These are phyloP conservation scores for Beta vulgaris DNA, from an alignment of 148 eudicot species.

Conservation along the genomic window DNA sequence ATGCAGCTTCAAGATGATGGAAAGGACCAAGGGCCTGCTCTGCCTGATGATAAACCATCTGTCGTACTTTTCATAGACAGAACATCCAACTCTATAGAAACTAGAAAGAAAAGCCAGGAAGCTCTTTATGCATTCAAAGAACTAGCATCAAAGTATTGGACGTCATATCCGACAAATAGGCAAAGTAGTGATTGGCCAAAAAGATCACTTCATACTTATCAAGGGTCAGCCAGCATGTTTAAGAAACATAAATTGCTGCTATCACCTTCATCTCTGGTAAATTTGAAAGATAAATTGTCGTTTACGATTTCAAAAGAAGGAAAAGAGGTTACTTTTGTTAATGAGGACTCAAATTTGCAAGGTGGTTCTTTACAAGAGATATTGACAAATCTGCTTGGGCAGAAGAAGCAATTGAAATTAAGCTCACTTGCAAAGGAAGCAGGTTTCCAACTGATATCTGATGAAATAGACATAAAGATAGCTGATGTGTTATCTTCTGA, in stretches of 20 bases:
- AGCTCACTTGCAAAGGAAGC: conserved; percentile 81
- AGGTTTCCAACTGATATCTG: conserved; percentile 87
- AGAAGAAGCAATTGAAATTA: conserved; percentile 50
- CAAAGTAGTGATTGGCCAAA: conserved; percentile 29
- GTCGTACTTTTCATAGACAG: conserved; percentile 78
- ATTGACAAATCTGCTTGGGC: conserved; percentile 51
- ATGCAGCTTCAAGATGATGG: conserved; percentile 61
- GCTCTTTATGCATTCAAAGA: conserved; percentile 60
- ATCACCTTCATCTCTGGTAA: conserved; percentile 39
- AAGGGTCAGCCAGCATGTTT: conserved; percentile 33
- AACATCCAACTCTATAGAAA: conserved; percentile 47
- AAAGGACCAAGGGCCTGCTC: conserved; percentile 41
- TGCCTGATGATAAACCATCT: conserved; percentile 75
- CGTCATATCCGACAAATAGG: conserved; percentile 23
- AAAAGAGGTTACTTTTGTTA: conserved; percentile 45
- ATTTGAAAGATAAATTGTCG: conserved; percentile 58
- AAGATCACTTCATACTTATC: conserved; percentile 29
- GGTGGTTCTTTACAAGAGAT: conserved; percentile 70
- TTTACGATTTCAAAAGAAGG: conserved; percentile 60
- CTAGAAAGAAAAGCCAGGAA: conserved; percentile 50
- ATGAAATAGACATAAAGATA: conserved; percentile 59
- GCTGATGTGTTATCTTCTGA: conserved; percentile 41
- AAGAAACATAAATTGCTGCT: conserved; percentile 34
- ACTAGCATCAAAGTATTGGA: conserved; percentile 46
- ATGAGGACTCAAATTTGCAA: conserved; percentile 39